Base-by-base conservation (phyloP, 2,329 filamentous ascomycete genomes). In the Penicillium oxalicum region DNA sequence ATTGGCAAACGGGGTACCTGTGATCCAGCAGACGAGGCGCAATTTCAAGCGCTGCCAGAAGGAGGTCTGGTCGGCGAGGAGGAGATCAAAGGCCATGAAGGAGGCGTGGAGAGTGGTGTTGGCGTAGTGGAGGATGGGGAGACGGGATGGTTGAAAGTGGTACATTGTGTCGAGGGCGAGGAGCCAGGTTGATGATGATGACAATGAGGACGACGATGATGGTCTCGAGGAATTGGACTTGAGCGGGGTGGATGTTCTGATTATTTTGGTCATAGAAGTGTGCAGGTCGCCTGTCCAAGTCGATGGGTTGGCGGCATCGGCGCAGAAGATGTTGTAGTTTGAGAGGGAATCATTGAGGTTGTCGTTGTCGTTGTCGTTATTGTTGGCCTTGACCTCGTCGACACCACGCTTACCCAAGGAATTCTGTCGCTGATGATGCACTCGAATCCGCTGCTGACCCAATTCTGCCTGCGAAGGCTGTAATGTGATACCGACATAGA, bases 131-230 rank as follows among this genome's bases (percentile, higher is more conserved):
- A 81, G 69, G 2, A 80, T 57, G 0, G 73, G 71, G 46, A 63
- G 67, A 11, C 79, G 66, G 0, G 77, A 80, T 0, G 78, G 79
- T 0, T 66, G 67, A 56, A 81, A 82, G 58, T 82, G 78, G 47
- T 82, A 82, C 4, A 80, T 59, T 2, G 77, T 77, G 57, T 82
- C 79, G 0, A 82, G 68, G 0, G 74, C 79, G 1, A 82, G 67
- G 0, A 82, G 64, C 77, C 77, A 81, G 56, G 43, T 77, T 46
- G 53, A 18, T 18, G 18, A 18, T 18, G 18, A 18, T 18, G 18
- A 18, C 18, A 18, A 18, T 18, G 43, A 28, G 28, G 28, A 13
- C 41, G 33, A 11, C 34, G 28, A 25, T 42, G 33, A 32, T 18
- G 18, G 18, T 18, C 18, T 18, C 2, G 18, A 18, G 2, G 18